Evolutionary conservation across 805 yeast species (phyloP), one percentile per base, ranked within the genome.

Genomic region (Candida palmyrensis): DNA sequence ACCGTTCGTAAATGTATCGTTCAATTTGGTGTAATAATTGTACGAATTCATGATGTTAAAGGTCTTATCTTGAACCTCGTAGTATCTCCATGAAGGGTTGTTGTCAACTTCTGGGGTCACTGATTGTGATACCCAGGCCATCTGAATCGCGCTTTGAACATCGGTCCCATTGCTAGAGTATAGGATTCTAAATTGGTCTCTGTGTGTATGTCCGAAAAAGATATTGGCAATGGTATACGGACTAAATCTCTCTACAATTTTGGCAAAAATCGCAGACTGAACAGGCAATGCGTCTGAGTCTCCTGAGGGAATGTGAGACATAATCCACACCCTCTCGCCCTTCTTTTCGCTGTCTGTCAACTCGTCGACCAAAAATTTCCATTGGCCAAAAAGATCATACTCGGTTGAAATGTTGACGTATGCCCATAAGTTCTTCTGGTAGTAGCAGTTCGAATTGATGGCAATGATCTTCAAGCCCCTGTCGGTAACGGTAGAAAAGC

Each of bases 41-140:
- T 53, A 68, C 2, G 79, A 63, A 47, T 81, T 76, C 68, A 77
- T 65, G 38, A 81, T 62, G 41, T 72, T 72, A 58, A 77, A 79
- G 5, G 83, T 70, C 41, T 69, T 55, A 15, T 70, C 57, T 49
- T 81, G 86, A 34, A 81, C 78, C 43, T 75, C 77, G 47, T 81
- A 82, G 57, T 78, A 79, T 51, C 83, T 71, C 82, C 85, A 81
- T 14, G 78, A 70, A 5, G 89, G 89, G 51, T 81, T 81, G 42
- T 71, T 67, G 31, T 74, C 66, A 6, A 63, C 55, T 47, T 67
- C 64, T 6, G 87, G 84, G 6, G 86, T 78, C 25, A 81, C 72
- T 0, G 85, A 75, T 38, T 77, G 87, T 3, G 74, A 68, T 36
- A 80, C 67, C 78, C 81, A 79, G 1, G 82, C 79, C 59, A 74